Percentiles rank a stretch among this genome's conserved stretches.
Conservation (phyloP, 169 alveolate species). For the Cryptosporidium meleagridis region DNA sequence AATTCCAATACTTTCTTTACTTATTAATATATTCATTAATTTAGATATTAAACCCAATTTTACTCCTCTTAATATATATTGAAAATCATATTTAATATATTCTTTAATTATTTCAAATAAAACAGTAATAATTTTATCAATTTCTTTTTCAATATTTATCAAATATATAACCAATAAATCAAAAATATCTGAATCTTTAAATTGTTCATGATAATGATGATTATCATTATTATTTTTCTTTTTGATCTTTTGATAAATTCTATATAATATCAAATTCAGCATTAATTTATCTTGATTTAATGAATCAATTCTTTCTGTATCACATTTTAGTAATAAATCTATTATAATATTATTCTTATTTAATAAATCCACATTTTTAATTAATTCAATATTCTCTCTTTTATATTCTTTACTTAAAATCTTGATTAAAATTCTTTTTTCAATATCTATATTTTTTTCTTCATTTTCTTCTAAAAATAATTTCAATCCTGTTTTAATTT, state of each 20-base stretch:
- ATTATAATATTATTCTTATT: too few species aligned
- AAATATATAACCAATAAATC: background rate
- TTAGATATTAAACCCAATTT: slow-evolving; percentile 25
- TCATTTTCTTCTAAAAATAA: background rate
- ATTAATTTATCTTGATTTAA: background rate
- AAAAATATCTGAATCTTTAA: slow-evolving; percentile 11
- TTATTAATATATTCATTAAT: slow-evolving; percentile 18
- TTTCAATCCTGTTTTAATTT: background rate
- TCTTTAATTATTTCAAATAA: slow-evolving; percentile 20
- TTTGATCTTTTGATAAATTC: background rate
- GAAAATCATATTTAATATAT: background rate
- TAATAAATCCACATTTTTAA: background rate
- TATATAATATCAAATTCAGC: slow-evolving; percentile 16
- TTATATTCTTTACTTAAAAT: background rate
- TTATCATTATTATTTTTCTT: background rate
- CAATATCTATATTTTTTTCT: background rate
- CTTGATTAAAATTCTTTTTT: slow-evolving; percentile 8
- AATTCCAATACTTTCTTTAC: background rate
- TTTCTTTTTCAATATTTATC: background rate
- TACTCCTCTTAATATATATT: background rate
- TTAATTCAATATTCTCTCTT: background rate
- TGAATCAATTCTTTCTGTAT: background rate
- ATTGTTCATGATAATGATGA: background rate
- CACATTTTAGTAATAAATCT: background rate
- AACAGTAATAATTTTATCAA: background rate